Evolutionary conservation across 192 early-diverging fungal genomes (phyloP), one percentile per base, ranked within the genome.

Genomic region (Podila horticola): DNA sequence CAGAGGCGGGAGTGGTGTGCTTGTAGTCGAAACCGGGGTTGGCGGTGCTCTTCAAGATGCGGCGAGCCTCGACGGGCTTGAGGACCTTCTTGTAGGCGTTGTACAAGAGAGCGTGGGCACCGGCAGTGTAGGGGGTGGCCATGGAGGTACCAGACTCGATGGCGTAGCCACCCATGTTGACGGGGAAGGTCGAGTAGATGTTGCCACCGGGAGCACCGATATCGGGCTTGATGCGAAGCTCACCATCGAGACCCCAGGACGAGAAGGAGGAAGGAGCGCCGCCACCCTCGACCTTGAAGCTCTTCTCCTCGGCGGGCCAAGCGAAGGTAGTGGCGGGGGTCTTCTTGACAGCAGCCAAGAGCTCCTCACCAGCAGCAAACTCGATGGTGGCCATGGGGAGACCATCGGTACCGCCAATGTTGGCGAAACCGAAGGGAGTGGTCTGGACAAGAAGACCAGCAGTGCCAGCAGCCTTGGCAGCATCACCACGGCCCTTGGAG

Each of bases 101-200:
- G 58, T 89, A 82, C 13, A 92, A 71, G 31, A 97, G 75, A 2
- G 94, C 94, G 4, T 90, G 76, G 4, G 89, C 71, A 10, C 94
- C 95, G 22, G 92, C 88, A 22, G 92, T 77, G 70, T 93, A 92
- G 0, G 95, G 94, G 29, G 88, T 85, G 6, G 95, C 88, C 95
- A 97, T 96, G 30, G 92, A 94, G 12, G 95, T 96, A 22, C 94
- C 95, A 22, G 90, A 88, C n/a, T 86, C 48, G 22, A 85, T 69
- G 29, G 72, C 72, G 17, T 87, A 89, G 29, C 60, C 29, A 29
- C 87, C 86, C 49, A 72, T 51, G 49, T 73, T 82, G 11, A 82
- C 28, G 15, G 83, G 90, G 63, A 81, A 90, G 20, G 90, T 90
- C 17, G 93, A 93, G 61, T 84, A 90, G 34, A 94, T 93, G 58